Percentiles rank a stretch among this genome's conserved stretches.
These are phyloP conservation scores for Coemansia asiatica DNA, from an alignment of 192 early-diverging fungal species.

Conservation along the genomic window DNA sequence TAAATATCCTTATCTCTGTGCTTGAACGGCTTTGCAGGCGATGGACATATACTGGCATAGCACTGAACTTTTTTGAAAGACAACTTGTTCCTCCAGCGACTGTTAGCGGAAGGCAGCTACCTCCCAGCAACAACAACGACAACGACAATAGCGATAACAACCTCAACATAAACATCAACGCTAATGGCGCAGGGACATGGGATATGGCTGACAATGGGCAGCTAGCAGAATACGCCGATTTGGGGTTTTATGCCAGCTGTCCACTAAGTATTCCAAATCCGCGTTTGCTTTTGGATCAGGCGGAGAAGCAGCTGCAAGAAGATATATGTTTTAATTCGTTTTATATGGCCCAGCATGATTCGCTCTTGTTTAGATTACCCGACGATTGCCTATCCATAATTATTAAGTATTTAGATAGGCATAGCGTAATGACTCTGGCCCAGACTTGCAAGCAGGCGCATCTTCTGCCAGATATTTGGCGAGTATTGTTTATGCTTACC, in stretches of 20 bases:
- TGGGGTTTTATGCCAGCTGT: constrained; percentile 9
- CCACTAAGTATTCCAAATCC: constrained; percentile 7
- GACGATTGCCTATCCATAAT: neutral
- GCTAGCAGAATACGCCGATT: neutral
- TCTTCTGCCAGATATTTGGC: neutral
- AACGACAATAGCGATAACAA: no score
- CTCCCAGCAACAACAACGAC: no score
- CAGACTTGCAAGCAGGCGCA: constrained; percentile 3
- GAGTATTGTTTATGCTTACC: constrained; percentile 4
- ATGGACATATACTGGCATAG: constrained; percentile 14
- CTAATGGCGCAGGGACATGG: neutral
- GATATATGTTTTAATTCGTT: no score
- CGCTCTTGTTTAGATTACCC: constrained; percentile 1
- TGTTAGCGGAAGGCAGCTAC: no score
- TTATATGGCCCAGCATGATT: neutral
- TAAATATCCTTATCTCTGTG: neutral
- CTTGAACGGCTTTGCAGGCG: neutral
- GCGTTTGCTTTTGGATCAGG: neutral
- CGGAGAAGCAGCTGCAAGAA: neutral
- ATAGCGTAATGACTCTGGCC: neutral
- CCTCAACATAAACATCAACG: no score
- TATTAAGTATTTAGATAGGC: neutral
- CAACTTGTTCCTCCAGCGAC: neutral
- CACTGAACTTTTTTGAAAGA: constrained; percentile 3
- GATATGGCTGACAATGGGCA: neutral